These are phyloP conservation scores for Phaffomyces opuntiae DNA, from an alignment of 805 yeast genomes.

Conservation along the genomic window DNA sequence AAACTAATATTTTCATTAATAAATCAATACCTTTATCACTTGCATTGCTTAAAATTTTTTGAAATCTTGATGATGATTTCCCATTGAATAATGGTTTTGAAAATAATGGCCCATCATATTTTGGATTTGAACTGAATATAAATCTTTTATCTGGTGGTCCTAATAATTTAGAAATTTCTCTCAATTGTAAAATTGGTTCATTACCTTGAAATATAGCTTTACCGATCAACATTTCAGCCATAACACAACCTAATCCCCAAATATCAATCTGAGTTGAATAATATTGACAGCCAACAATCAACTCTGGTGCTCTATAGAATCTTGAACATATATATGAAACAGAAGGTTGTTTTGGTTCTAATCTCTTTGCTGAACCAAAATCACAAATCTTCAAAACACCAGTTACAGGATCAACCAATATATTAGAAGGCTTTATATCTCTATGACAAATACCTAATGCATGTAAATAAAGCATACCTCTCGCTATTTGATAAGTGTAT, in stretches of 20 bases:
- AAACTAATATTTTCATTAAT: conserved; percentile 72
- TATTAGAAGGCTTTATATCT: conserved; percentile 80
- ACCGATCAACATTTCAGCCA: conserved; percentile 91
- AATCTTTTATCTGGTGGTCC: conserved; percentile 82
- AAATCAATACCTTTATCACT: conserved; percentile 84
- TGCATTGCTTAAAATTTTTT: conserved; percentile 66
- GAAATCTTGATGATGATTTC: conserved; percentile 47
- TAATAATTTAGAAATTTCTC: conserved; percentile 81
- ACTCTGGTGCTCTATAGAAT: conserved; percentile 93
- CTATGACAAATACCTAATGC: conserved; percentile 77
- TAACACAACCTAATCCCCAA: conserved; percentile 97
- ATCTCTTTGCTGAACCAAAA: conserved; percentile 77
- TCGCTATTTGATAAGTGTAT: conserved; percentile 71
- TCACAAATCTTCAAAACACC: conserved; percentile 73
- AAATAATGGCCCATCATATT: conserved; percentile 68
- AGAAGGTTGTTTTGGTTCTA: conserved; percentile 76
- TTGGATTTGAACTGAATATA: conserved; percentile 66
- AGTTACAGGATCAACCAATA: conserved; percentile 63
- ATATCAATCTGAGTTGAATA: conserved; percentile 90
- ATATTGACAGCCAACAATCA: conserved; percentile 82
- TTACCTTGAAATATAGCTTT: conserved; percentile 94
- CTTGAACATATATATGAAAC: conserved; percentile 95
- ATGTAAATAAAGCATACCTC: conserved; percentile 79
- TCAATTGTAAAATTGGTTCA: conserved; percentile 78
- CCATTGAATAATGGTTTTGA: conserved; percentile 57